Evolutionary conservation across 805 yeast genomes (phyloP), one percentile per base, ranked within the genome.

Genomic region (Metschnikowia lunata): DNA sequence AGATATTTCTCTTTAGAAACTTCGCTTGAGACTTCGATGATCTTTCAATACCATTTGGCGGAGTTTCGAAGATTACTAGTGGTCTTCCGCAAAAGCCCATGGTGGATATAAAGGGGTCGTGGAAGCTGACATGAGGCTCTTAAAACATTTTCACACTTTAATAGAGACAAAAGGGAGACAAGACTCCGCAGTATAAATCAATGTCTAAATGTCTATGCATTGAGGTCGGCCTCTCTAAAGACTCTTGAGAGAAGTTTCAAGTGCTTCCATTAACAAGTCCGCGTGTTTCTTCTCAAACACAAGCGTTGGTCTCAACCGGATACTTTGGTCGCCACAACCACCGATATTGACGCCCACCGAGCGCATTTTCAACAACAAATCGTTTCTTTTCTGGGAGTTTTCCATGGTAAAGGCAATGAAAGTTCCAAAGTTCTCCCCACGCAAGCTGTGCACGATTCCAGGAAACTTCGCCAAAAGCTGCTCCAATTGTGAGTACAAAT

Each of bases 221-320:
- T n/a, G n/a, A n/a, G n/a, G n/a, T n/a, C n/a, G n/a, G n/a, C n/a
- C n/a, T n/a, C n/a, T n/a, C n/a, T 30, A 42, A 37, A 42, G 40
- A 15, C 30, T 42, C 37, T 42, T 42, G 40, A 42, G 36, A 12
- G 45, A 36, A 10, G 40, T 61, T 49, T 70, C 74, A 43, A 70
- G 55, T n/a, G 61, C 61, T n/a, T 52, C 73, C 44, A 78, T 54
- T 45, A 82, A 72, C 8, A 82, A 60, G 55, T 81, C 84, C 14
- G 79, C 85, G 56, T 82, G 87, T 52, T 74, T 73, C 55, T 74
- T 67, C 50, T 76, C 83, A 59, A 82, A 82, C 26, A 80, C 75
- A 55, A 82, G 71, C 9, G 83, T 65, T 29, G 88, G 88, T 69
- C 88, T 76, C 60, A 82, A 72, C 66, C 88, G 74, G 36, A 82